Percentiles rank a stretch among this genome's conserved stretches.
phyloP scores from a whole-genome alignment of 2,329 filamentous ascomycete species.

The Penicillium crustosum region DNA sequence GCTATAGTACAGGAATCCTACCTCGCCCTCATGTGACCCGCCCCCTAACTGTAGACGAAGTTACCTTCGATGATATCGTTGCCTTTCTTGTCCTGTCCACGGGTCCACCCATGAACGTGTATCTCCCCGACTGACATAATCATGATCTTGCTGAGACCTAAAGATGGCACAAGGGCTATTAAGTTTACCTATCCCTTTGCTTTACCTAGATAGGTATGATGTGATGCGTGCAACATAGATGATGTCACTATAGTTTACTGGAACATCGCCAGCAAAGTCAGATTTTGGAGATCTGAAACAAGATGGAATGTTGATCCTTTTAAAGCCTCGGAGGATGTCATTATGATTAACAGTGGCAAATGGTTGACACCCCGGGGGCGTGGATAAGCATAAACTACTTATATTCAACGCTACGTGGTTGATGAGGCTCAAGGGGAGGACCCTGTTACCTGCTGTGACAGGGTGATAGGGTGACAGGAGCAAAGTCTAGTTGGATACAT shows the following conservation, averaged over 20 bases:
- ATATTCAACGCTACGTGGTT: neutral
- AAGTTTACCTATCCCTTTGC: neutral
- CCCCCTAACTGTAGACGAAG: constrained; percentile 27
- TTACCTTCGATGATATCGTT: constrained; percentile 25
- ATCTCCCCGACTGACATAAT: constrained; percentile 22
- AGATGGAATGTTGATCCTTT: neutral
- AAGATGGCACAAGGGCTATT: neutral
- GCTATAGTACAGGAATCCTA: constrained; percentile 9
- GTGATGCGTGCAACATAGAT: constrained; percentile 4
- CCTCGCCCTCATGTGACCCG: constrained; percentile 26
- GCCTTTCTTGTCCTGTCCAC: constrained; percentile 22
- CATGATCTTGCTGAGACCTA: neutral
- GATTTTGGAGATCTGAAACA: neutral
- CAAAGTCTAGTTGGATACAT: neutral
- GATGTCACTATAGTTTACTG: constrained; percentile 8
- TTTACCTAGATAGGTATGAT: constrained; percentile 7
- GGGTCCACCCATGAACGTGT: neutral
- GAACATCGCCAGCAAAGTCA: constrained; percentile 1
- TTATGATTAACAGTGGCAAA: neutral
- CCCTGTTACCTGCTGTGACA: neutral
- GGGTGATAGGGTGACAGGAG: neutral
- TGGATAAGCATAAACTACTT: no score
- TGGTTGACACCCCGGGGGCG: neutral
- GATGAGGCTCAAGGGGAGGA: constrained; percentile 4
- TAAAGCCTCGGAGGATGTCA: neutral